phyloP scores from a whole-genome alignment of 345 rosid species.

The Moringa oleifera region DNA sequence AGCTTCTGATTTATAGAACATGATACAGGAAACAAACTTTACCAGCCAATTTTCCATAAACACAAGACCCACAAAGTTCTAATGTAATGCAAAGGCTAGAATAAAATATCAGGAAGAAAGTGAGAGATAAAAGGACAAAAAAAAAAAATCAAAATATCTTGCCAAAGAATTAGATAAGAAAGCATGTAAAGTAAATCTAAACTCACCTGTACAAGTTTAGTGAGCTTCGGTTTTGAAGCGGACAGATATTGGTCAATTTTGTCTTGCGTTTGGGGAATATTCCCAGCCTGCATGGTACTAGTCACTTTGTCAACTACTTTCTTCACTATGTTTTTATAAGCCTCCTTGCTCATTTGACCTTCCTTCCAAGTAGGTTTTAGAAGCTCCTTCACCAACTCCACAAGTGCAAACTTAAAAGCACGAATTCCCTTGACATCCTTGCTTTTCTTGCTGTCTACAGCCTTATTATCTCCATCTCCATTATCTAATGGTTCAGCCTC shows the following conservation, averaged over 20 bases:
- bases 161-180: not conserved
- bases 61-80: not conserved
- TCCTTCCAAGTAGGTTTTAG: conserved; percentile 94
- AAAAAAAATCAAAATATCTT: not conserved
- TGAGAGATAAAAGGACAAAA: too few species aligned
- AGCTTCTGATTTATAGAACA: not conserved
- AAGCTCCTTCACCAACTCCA: conserved; percentile 86
- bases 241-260: conserved; percentile 84
- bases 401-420: conserved; percentile 84
- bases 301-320: conserved; percentile 95
- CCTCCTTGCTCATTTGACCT: conserved; percentile 83
- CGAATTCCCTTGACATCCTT: conserved; percentile 70
- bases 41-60: not conserved
- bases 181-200: not conserved
- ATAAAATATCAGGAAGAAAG: not conserved
- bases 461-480: conserved; percentile 39
- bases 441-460: conserved; percentile 58
- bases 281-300: conserved; percentile 57
- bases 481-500: conserved; percentile 40
- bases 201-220: conserved; percentile 89
- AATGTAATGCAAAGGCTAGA: too few species aligned
- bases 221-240: conserved; percentile 76
- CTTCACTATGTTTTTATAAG: conserved; percentile 90
- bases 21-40: not conserved
- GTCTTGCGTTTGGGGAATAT: conserved; percentile 88